A percentile compares a stretch with the other conserved stretches of the same genome.
Conservation (phyloP, 768 basidiomycete genomes). For the Pleurotus salmoneostramineus region DNA sequence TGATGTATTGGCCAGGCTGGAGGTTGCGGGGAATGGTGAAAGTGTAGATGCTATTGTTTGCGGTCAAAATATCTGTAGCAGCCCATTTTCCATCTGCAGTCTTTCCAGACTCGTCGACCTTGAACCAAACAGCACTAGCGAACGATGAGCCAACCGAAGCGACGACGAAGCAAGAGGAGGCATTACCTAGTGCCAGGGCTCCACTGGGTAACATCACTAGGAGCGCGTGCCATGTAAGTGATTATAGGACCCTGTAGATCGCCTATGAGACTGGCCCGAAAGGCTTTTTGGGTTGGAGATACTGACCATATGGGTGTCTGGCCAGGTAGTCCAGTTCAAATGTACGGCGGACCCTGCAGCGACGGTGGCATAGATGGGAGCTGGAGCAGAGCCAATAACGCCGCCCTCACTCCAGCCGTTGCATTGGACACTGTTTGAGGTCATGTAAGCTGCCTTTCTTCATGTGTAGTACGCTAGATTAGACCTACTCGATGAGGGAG, state of each 20-base stretch:
- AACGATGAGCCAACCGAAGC: neutral
- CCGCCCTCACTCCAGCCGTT: constrained; percentile 5
- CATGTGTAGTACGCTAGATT: neutral
- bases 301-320: constrained; percentile 25
- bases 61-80: constrained; percentile 33
- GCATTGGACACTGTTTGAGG: neutral
- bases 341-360: constrained; percentile 34
- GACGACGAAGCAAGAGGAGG: neutral
- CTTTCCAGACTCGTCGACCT: constrained; percentile 44
- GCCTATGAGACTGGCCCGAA: neutral
- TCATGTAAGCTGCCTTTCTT: neutral
- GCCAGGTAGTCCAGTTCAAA: constrained; percentile 40
- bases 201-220: constrained; percentile 39
- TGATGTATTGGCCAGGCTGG: constrained; percentile 43
- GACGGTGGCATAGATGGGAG: constrained; percentile 34
- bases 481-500: constrained; percentile 31
- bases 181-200: constrained; percentile 34
- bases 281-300: neutral
- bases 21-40: constrained; percentile 44
- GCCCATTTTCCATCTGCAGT: constrained; percentile 41
- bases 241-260: constrained; percentile 33
- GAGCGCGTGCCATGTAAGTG: constrained; percentile 44
- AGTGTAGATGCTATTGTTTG: constrained; percentile 36
- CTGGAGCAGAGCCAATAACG: constrained; percentile 28
- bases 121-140: constrained; percentile 46